These are phyloP conservation scores for Cyclotella atomus DNA, from an alignment of 108 stramenopile species.

Conservation along the genomic window DNA sequence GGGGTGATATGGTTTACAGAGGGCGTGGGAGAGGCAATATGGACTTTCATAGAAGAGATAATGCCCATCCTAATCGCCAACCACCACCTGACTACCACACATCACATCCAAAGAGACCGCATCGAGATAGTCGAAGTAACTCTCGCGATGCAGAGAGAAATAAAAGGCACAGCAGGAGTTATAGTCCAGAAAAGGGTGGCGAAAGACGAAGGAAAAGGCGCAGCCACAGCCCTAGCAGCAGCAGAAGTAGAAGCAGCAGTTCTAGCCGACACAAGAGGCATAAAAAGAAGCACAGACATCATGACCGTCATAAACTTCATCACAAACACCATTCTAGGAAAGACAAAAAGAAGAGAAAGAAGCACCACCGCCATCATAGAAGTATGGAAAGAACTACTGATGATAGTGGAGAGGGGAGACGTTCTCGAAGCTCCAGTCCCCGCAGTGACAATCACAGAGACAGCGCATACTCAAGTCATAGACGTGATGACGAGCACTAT, in stretches of 20 bases:
- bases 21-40: slow-evolving; percentile 19
- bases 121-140: slow-evolving; percentile 21
- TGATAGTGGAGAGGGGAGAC: slow-evolving; percentile 18
- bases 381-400: slow-evolving; percentile 18
- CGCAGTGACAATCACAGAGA: background rate
- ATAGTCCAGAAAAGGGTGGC: slow-evolving; percentile 3
- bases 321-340: slow-evolving; percentile 1
- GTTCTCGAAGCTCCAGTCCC: background rate
- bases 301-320: slow-evolving; percentile 17
- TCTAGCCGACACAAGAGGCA: slow-evolving; percentile 26
- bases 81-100: background rate
- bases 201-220: slow-evolving; percentile 29
- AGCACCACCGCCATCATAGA: slow-evolving; percentile 10
- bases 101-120: slow-evolving; percentile 1
- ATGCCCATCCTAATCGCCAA: background rate
- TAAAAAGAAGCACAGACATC: slow-evolving; percentile 28
- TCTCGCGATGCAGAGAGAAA: background rate
- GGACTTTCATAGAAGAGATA: slow-evolving; percentile 1
- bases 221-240: slow-evolving; percentile 19
- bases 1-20: slow-evolving; percentile 10
- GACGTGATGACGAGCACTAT: background rate
- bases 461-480: background rate
- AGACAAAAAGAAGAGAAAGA: slow-evolving; percentile 2
- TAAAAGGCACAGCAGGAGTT: slow-evolving; percentile 10
- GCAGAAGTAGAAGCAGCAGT: slow-evolving; percentile 40